Evolutionary conservation across 2,329 filamentous ascomycete species (phyloP).

Genomic region (Drechmeria coniospora): DNA sequence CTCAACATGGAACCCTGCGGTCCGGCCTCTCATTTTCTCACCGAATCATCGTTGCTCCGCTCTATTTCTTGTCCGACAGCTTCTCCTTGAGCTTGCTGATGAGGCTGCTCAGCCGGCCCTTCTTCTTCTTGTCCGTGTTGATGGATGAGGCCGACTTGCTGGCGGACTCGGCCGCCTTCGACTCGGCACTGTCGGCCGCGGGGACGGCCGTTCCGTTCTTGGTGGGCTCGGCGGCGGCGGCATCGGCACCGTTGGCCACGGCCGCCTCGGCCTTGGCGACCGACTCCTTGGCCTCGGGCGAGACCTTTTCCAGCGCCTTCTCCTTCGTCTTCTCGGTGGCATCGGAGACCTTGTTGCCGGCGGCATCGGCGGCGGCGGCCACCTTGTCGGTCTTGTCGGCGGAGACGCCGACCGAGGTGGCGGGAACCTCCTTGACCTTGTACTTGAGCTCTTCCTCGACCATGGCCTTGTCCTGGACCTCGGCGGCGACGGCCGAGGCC

Average conservation of each 20-base stretch:
- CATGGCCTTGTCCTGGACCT: constrained; percentile 55
- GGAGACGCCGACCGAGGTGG: constrained; percentile 36
- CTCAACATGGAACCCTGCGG: constrained; percentile 4
- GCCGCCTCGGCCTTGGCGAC: constrained; percentile 30
- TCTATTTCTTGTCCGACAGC: constrained; percentile 18
- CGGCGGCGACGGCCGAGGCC: constrained; percentile 47
- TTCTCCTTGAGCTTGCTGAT: constrained; percentile 41
- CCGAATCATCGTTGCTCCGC: no score
- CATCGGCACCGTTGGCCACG: constrained; percentile 4
- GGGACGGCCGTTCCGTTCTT: no score
- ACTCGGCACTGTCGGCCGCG: constrained; percentile 9
- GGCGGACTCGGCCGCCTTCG: constrained; percentile 7
- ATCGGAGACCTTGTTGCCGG: constrained; percentile 35
- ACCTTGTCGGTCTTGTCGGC: constrained; percentile 29
- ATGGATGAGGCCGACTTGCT: constrained; percentile 10
- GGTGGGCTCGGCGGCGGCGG: constrained; percentile 6
- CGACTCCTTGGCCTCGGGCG: constrained; percentile 41
- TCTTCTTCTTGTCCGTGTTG: constrained; percentile 47
- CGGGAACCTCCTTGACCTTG: constrained; percentile 45
- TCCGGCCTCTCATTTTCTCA: constrained; percentile 2
- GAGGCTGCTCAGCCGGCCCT: constrained; percentile 46
- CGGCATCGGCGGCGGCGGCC: constrained; percentile 21
- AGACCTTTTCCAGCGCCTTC: constrained; percentile 25
- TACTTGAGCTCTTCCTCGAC: constrained; percentile 56
- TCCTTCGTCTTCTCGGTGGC: constrained; percentile 33